A percentile compares a stretch with the other conserved stretches of the same genome.
Conservation (phyloP, 2,329 filamentous ascomycete species). For the Fusarium bactridioides region DNA sequence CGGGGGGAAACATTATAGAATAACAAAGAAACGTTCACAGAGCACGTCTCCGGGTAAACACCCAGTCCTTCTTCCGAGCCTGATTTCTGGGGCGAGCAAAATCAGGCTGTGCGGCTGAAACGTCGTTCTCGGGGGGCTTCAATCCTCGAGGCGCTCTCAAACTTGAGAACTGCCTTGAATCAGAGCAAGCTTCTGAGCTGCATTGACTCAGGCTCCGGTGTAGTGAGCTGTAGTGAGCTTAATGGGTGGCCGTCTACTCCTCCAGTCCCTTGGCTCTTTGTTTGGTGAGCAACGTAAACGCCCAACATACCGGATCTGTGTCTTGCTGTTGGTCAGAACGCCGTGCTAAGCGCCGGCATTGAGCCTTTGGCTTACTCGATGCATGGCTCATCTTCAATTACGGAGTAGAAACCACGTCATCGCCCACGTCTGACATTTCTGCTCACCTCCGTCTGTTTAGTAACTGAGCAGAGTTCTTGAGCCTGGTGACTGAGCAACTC, state of each 20-base stretch:
- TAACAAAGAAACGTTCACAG: not conserved
- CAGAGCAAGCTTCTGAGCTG: accelerated
- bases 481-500: not conserved
- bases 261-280: accelerated
- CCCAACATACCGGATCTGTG: accelerated
- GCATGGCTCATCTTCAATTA: accelerated
- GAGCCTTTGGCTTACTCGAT: not conserved
- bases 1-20: not conserved
- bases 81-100: not conserved
- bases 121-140: not conserved
- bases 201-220: not conserved
- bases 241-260: accelerated
- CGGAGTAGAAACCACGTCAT: not conserved
- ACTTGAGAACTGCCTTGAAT: accelerated
- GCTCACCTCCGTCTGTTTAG: accelerated
- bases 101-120: not conserved
- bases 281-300: not conserved
- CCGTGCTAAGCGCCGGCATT: not conserved
- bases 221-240: not conserved
- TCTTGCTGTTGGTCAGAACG: accelerated
- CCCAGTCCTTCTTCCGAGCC: not conserved
- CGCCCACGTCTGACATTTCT: not conserved
- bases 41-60: not conserved
- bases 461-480: accelerated
- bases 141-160: not conserved